phyloP scores from a whole-genome alignment of 129 eudicot species.

The Centaurea solstitialis region DNA sequence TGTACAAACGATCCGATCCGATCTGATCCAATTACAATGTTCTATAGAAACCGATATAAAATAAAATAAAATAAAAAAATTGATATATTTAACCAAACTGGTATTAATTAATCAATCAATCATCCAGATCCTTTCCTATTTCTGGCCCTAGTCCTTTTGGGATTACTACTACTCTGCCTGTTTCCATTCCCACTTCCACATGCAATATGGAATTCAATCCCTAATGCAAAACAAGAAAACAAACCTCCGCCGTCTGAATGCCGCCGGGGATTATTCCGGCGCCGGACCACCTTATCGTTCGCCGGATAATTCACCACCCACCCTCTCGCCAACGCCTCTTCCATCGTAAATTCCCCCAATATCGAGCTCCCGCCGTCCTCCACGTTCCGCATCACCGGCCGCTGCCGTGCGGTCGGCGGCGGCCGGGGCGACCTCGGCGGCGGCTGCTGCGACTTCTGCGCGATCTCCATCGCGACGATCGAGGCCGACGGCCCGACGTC shows the following conservation, averaged over 20 bases:
- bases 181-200: slow-evolving; percentile 3
- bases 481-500: slow-evolving; percentile 22
- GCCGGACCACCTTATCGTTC: background rate
- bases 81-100: too few species aligned
- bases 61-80: background rate
- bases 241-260: slow-evolving; percentile 10
- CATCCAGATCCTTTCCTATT: background rate
- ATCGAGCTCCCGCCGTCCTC: slow-evolving; percentile 12
- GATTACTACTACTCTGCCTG: background rate
- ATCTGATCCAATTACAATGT: background rate
- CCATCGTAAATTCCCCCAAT: slow-evolving; percentile 11
- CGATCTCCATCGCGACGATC: slow-evolving; percentile 8
- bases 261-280: slow-evolving; percentile 3
- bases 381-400: background rate
- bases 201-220: slow-evolving; percentile 7
- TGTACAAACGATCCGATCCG: background rate
- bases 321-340: slow-evolving; percentile 14
- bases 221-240: slow-evolving; percentile 18
- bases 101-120: background rate
- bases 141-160: background rate
- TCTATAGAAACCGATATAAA: too few species aligned
- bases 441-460: slow-evolving; percentile 3
- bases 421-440: background rate
- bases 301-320: slow-evolving; percentile 1
- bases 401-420: background rate